These are phyloP conservation scores for Coniosporium apollinis DNA, from an alignment of 495 filamentous ascomycete species.

Conservation along the genomic window DNA sequence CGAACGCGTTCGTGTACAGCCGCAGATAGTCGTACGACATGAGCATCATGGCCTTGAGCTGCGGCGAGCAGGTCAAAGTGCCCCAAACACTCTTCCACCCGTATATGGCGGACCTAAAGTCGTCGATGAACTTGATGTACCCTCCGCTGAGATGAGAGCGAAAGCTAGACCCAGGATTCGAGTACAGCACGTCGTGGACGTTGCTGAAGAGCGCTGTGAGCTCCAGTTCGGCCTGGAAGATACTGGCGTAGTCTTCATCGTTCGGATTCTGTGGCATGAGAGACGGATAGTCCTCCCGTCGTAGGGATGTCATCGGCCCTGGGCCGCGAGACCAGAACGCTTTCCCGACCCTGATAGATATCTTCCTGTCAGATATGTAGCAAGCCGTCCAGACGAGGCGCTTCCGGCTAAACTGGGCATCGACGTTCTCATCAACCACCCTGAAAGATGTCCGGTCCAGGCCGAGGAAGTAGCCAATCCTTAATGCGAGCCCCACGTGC, in stretches of 20 bases:
- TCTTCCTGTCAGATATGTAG: conserved; percentile 48
- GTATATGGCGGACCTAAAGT: conserved; percentile 43
- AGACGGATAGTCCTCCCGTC: conserved; percentile 44
- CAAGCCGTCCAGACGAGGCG: conserved; percentile 45
- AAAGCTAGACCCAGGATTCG: conserved; percentile 44
- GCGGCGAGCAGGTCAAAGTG: conserved; percentile 33
- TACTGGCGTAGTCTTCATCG: conserved; percentile 44
- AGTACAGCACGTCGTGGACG: conserved; percentile 49
- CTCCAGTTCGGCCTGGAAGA: conserved; percentile 46
- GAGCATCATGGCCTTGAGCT: conserved; percentile 38
- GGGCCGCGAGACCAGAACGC: conserved; percentile 52
- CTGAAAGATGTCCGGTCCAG: conserved; percentile 42
- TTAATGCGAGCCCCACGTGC: conserved; percentile 46
- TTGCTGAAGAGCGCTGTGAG: conserved; percentile 51
- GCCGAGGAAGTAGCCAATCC: conserved; percentile 47
- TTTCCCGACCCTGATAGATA: conserved; percentile 44
- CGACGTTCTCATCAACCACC: conserved; percentile 30
- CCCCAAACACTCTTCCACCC: conserved; percentile 50
- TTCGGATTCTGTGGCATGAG: conserved; percentile 33
- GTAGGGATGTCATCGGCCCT: conserved; percentile 42
- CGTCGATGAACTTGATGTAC: conserved; percentile 51
- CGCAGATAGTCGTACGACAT: conserved; percentile 47
- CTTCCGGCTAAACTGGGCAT: conserved; percentile 30
- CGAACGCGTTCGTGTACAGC: conserved; percentile 50
- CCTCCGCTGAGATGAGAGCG: conserved; percentile 48